Evolutionary conservation across 2,329 filamentous ascomycete species (phyloP).

Genomic region (Exophiala alcalophila): DNA sequence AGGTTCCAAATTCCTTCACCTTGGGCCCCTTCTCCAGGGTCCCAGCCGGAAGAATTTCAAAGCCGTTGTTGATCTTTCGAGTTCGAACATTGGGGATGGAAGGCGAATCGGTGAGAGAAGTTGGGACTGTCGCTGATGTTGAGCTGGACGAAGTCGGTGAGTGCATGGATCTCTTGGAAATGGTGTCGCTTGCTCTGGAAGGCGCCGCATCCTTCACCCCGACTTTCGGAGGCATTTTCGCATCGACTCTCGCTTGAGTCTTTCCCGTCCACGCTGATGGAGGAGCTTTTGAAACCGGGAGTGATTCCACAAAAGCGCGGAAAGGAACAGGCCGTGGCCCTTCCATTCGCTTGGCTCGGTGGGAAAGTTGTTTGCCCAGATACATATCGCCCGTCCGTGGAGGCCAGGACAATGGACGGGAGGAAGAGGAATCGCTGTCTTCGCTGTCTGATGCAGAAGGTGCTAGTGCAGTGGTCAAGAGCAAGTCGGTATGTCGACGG

Average conservation of each 20-base stretch:
- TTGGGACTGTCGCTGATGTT: constrained; percentile 9
- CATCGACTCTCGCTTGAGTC: constrained; percentile 26
- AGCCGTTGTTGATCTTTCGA: constrained; percentile 26
- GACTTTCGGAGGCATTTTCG: constrained; percentile 19
- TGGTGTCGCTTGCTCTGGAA: constrained; percentile 16
- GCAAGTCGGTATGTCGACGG: constrained; percentile 16
- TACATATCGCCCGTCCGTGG: constrained; percentile 17
- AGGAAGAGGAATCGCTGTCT: constrained; percentile 12
- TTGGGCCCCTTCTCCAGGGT: constrained; percentile 19
- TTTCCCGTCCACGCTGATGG: constrained; percentile 29
- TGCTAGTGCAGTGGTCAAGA: constrained; percentile 14
- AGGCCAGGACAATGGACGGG: constrained; percentile 26
- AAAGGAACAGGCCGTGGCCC: constrained; percentile 24
- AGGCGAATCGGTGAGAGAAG: constrained; percentile 11
- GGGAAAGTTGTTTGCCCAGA: constrained; percentile 20
- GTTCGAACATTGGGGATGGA: constrained; percentile 24
- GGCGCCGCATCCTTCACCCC: constrained; percentile 21
- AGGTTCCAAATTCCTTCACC: constrained; percentile 23
- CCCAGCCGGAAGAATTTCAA: constrained; percentile 28
- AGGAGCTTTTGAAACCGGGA: constrained; percentile 18
- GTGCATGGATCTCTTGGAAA: constrained; percentile 20
- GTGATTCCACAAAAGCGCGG: constrained; percentile 26
- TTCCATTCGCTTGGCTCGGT: constrained; percentile 21
- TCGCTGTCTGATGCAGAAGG: constrained; percentile 22
- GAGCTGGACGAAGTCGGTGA: constrained; percentile 22